A percentile compares a stretch with the other conserved stretches of the same genome.
Conservation (phyloP, 192 early-diverging fungal species). For the Coemansia sp. region DNA sequence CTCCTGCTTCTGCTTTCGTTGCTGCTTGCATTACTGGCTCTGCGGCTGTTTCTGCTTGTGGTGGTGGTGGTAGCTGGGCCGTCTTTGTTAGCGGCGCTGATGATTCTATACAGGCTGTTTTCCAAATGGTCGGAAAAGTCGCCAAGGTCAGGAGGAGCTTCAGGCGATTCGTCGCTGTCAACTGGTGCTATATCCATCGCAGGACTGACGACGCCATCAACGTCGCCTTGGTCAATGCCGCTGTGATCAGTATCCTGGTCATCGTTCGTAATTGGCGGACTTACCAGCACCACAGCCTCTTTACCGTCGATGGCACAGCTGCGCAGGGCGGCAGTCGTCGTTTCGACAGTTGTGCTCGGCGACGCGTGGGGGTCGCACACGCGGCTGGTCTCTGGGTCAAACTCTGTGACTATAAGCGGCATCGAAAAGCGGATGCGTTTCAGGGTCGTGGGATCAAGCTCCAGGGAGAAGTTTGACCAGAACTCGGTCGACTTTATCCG, state of each 20-base stretch:
- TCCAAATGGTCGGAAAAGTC: conserved; percentile 5
- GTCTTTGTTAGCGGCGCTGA: conserved; percentile 6
- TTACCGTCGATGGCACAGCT: background rate
- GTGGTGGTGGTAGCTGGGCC: background rate
- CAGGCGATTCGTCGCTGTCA: background rate
- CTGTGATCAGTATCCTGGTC: background rate
- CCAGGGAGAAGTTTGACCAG: conserved; percentile 52
- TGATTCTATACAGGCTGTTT: conserved; percentile 4
- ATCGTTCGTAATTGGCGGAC: background rate
- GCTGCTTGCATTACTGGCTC: background rate
- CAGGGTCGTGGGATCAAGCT: conserved; percentile 48
- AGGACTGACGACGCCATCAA: background rate
- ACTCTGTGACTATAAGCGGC: conserved; percentile 57
- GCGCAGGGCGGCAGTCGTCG: conserved; percentile 8
- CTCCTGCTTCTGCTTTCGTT: background rate
- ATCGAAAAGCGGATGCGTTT: conserved; percentile 55
- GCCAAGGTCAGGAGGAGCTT: background rate
- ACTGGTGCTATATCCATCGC: background rate
- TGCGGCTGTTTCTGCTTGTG: background rate
- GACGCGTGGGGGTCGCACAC: conserved; percentile 25
- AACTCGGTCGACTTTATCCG: conserved; percentile 55
- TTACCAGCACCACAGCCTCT: background rate
- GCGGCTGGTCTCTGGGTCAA: conserved; percentile 39
- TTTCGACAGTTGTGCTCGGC: conserved; percentile 24
- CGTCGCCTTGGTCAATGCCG: background rate